Conservation (phyloP, 345 rosid species). For the Psidium guajava region DNA sequence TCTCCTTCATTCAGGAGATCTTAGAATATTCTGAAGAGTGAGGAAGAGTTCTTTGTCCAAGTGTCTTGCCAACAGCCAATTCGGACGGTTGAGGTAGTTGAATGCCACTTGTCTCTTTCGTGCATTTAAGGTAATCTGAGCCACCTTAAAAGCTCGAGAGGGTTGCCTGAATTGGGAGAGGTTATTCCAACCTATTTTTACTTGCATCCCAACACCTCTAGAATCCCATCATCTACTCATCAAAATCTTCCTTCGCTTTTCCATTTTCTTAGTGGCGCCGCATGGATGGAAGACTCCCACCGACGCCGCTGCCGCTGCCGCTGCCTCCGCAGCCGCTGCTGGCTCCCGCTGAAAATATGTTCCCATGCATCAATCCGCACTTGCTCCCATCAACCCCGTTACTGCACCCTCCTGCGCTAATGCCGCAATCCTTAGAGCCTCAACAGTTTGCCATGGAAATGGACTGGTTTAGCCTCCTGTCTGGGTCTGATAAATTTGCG, state of each 20-base stretch:
- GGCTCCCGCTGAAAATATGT: not conserved
- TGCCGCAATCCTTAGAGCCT: constrained; percentile 12
- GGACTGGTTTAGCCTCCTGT: constrained; percentile 45
- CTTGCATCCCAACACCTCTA: not conserved
- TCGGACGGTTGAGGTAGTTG: not conserved
- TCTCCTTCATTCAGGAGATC: not conserved
- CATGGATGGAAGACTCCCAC: not conserved
- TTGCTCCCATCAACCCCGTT: not conserved
- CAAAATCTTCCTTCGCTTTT: not conserved
- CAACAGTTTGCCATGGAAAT: constrained; percentile 20
- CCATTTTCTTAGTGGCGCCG: not conserved
- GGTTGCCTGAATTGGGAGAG: not conserved
- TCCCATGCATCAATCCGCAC: not conserved
- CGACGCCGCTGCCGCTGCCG: constrained; percentile 6
- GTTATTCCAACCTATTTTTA: not conserved
- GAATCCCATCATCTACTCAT: not conserved
- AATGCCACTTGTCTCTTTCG: not conserved
- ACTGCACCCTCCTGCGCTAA: not conserved
- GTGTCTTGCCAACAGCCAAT: not conserved
- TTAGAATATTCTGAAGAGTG: not conserved
- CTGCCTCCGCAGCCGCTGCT: not conserved
- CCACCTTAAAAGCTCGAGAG: not conserved
- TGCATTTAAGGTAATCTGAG: not conserved
- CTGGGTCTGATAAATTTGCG: constrained; percentile 8
- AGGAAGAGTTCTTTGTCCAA: not conserved